Evolutionary conservation across 1,139 yeast species (phyloP), one percentile per base, ranked within the genome.

Genomic region (Pichia sp.): DNA sequence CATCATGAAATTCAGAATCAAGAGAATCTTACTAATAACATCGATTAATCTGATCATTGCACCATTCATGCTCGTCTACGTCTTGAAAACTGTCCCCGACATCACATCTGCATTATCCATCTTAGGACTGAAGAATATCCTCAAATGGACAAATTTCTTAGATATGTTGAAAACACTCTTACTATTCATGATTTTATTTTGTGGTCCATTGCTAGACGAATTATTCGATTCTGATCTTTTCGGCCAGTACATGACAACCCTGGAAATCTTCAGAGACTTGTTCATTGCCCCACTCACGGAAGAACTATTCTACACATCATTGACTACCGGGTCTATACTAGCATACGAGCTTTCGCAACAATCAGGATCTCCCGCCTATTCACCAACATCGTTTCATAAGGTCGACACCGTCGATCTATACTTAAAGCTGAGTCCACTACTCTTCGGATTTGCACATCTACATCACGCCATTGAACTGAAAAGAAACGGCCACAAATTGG

Each of bases 401-500:
- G 45, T 37, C 32, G 19, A 27, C 2, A 40, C 43, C 1, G 22
- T 45, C 10, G 15, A 31, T 4, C 28, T 9, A n/a, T 40, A 40
- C 15, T 12, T 46, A 9, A 24, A 28, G n/a, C 20, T 42, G 10
- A 75, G 91, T 2, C 96, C 97, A 0, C 59, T 83, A 19, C 75
- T 83, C 54, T 93, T 93, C 69, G 96, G 96, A 1, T 60, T 88
- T n/a, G 97, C 98, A 0, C 99, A 93, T 66, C 51, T 86, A 18
- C 96, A 93, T 62, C 98, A 93, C 65, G 95, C 83, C 1, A 75
- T 73, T 55, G 87, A 82, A 51, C 59, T 79, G 45, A 58, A 63
- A 9, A 48, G 37, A 48, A 64, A 54, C 27, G 69, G 62, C 6
- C 61, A 49, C 48, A 53, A 70, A 0, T 6, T 67, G 3, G 40